Percentiles rank a stretch among this genome's conserved stretches.
Evolutionary conservation across 352 stramenopile species (phyloP).

Genomic region (Pythium grandisporangium): DNA sequence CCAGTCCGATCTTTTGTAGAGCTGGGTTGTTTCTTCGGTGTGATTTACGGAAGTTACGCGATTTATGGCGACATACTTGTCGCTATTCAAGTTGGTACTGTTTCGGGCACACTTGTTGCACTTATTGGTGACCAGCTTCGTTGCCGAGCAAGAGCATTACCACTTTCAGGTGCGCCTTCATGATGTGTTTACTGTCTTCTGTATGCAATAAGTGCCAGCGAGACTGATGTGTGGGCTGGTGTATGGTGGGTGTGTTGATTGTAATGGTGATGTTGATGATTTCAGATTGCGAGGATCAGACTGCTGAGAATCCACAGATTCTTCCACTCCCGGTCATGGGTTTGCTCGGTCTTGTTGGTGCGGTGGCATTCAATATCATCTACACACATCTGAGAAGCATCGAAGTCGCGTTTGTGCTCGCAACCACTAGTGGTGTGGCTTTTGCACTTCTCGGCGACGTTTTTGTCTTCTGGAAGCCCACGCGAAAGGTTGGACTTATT

Average conservation of each 20-base stretch:
- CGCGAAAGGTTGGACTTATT: constrained; percentile 66
- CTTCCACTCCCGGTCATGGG: constrained; percentile 77
- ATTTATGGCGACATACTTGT: constrained; percentile 75
- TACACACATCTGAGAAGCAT: constrained; percentile 78
- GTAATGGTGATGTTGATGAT: too few relatives aligned
- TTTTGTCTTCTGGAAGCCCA: constrained; percentile 82
- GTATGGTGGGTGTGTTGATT: too few relatives aligned
- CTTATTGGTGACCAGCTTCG: constrained; percentile 72
- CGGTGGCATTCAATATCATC: constrained; percentile 83
- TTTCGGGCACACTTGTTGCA: constrained; percentile 75
- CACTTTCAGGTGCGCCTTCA: constrained; percentile 25
- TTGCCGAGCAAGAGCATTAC: constrained; percentile 29
- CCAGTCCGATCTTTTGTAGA: constrained; percentile 81
- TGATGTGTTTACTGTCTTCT: too few relatives aligned
- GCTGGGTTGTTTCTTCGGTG: constrained; percentile 74
- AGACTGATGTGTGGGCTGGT: too few relatives aligned
- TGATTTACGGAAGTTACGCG: constrained; percentile 83
- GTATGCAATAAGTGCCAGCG: background rate
- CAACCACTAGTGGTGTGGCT: constrained; percentile 63
- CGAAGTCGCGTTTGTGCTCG: constrained; percentile 72
- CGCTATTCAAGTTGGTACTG: constrained; percentile 70
- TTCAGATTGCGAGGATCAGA: constrained; percentile 26
- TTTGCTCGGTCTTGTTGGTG: constrained; percentile 63
- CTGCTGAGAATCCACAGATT: constrained; percentile 55
- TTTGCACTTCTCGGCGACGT: constrained; percentile 76